Evolutionary conservation across 345 rosid species (phyloP).

Genomic region (Conringia planisiliqua): DNA sequence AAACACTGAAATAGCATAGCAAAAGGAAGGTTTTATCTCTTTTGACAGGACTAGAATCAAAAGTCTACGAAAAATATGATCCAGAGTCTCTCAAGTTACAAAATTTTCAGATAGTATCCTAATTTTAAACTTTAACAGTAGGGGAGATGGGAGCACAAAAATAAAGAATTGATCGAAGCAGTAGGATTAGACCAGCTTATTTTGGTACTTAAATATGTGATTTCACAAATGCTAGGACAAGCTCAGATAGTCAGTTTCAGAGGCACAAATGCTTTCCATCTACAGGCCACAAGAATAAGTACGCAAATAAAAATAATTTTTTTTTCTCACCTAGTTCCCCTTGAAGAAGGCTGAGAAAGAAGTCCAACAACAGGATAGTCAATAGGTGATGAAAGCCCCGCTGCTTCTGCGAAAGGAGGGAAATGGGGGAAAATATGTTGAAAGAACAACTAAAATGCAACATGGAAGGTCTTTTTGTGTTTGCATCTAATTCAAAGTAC

Average conservation of each 20-base stretch:
- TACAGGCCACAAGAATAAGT: background rate
- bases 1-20: constrained; percentile 4
- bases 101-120: background rate
- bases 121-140: background rate
- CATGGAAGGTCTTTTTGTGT: constrained; percentile 4
- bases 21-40: background rate
- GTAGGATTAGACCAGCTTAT: background rate
- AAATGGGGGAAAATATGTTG: constrained; percentile 6
- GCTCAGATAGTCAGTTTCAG: constrained; percentile 4
- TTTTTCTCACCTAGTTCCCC: constrained; percentile 59
- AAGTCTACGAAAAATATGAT: background rate
- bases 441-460: constrained; percentile 18
- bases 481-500: constrained; percentile 7
- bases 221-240: constrained; percentile 13
- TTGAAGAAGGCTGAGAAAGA: constrained; percentile 73
- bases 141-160: constrained; percentile 8
- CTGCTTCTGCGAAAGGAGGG: constrained; percentile 54
- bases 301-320: background rate
- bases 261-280: background rate
- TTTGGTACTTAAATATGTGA: constrained; percentile 1
- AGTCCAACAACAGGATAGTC: constrained; percentile 65
- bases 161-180: background rate
- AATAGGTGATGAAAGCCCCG: constrained; percentile 54
- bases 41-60: background rate
- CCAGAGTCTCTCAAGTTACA: background rate